Percentiles rank a stretch among this genome's conserved stretches.
These are phyloP conservation scores for Nannizziopsis arthrosporioides DNA, from an alignment of 2,329 filamentous ascomycete genomes.

Conservation along the genomic window DNA sequence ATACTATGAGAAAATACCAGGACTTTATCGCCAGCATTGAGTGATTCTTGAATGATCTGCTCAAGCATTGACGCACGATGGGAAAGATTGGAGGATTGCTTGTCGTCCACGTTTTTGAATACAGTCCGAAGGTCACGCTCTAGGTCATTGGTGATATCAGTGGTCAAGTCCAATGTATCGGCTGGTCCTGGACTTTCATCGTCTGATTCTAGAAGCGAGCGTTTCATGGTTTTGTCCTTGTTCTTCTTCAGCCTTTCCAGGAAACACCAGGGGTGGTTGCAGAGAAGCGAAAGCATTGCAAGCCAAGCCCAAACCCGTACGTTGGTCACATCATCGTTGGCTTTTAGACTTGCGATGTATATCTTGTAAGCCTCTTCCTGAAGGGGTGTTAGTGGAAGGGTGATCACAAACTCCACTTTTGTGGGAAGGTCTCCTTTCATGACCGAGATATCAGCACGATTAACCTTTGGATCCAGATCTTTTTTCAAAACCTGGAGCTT, in stretches of 20 bases:
- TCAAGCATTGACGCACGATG: constrained; percentile 58
- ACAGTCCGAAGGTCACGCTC: constrained; percentile 18
- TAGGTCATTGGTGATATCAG: constrained; percentile 10
- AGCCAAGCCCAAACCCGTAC: constrained; percentile 46
- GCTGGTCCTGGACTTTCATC: constrained; percentile 7
- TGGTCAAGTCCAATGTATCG: constrained; percentile 9
- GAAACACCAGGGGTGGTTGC: constrained; percentile 48
- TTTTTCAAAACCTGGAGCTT: constrained; percentile 59
- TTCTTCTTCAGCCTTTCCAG: constrained; percentile 33
- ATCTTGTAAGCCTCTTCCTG: constrained; percentile 54
- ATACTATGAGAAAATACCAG: constrained; percentile 70
- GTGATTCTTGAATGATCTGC: constrained; percentile 56
- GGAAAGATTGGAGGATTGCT: constrained; percentile 44
- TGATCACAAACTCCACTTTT: constrained; percentile 75
- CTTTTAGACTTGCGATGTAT: constrained; percentile 37
- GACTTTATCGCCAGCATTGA: constrained; percentile 55
- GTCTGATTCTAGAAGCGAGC: constrained; percentile 10
- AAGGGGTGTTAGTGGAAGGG: constrained; percentile 53
- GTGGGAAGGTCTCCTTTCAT: constrained; percentile 56
- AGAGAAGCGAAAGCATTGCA: constrained; percentile 42
- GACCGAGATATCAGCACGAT: constrained; percentile 58
- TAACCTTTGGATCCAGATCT: constrained; percentile 64
- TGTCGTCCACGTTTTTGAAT: constrained; percentile 20
- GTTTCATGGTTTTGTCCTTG: constrained; percentile 12
- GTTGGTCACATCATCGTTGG: constrained; percentile 27